phyloP scores from a whole-genome alignment of 2,329 filamentous ascomycete species.

The Ophiostoma sp. region DNA sequence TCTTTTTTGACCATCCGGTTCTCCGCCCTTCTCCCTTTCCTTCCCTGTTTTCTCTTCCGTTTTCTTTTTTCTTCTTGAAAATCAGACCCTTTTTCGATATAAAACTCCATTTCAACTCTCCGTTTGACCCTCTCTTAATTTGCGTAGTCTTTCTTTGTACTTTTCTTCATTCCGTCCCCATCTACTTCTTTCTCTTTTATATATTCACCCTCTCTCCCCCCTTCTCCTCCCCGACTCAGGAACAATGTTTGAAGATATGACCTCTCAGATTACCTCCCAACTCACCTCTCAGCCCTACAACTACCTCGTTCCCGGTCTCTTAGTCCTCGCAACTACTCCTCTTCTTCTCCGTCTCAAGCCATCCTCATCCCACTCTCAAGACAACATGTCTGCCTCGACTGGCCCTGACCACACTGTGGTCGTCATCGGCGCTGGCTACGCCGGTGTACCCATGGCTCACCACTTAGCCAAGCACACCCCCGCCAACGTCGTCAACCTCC shows the following conservation, averaged over 20 bases:
- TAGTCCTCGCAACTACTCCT: conserved; percentile 22
- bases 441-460: conserved; percentile 51
- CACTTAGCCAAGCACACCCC: conserved; percentile 50
- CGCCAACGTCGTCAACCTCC: conserved; percentile 40
- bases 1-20: not conserved
- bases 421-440: conserved; percentile 51
- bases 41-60: not conserved
- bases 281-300: conserved; percentile 18
- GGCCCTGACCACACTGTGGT: conserved; percentile 42
- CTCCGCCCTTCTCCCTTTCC: not conserved
- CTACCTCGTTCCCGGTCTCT: conserved; percentile 23
- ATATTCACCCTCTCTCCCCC: not conserved
- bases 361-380: not conserved
- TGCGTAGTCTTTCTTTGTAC: not conserved
- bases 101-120: not conserved
- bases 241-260: conserved; percentile 6
- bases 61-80: not conserved
- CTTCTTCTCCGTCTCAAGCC: conserved; percentile 15
- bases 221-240: not conserved
- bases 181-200: not conserved
- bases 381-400: conserved; percentile 4
- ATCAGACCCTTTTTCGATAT: not conserved
- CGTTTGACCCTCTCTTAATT: not conserved
- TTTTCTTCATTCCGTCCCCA: not conserved
- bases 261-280: not conserved